Evolutionary conservation across 2,329 filamentous ascomycete species (phyloP), one percentile per base, ranked within the genome.

Genomic region (Aspergillus sp.): DNA sequence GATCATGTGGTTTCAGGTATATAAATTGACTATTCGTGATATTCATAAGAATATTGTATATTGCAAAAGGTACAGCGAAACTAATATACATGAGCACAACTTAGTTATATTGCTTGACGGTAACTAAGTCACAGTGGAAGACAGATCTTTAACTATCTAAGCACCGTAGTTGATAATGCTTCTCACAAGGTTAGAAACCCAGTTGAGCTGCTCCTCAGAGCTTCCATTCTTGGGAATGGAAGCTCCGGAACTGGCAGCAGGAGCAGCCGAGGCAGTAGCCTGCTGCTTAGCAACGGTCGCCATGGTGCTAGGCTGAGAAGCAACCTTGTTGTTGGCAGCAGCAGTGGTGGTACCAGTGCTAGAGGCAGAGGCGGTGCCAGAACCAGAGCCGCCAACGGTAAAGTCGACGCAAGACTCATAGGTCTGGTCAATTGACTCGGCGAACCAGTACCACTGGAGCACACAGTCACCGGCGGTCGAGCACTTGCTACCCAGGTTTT

Each of bases 361-460:
- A 9, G 46, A 42, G 4, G 27, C 37, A 10, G 52, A 56, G 46
- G 50, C 19, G 19, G 51, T 48, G 46, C 49, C n/a, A 12, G 53
- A 53, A 22, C 53, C 49, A 10, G 56, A 58, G 20, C 57, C 61
- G 25, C 54, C 52, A 20, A 62, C 42, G 30, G 60, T 64, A 46
- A 66, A 66, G 32, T 66, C 64, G 46, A 66, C 46, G 50, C 64
- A 66, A 17, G 62, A 64, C 57, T 66, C 61, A 27, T 66, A 66
- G 46, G 64, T 66, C 61, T 66, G 63, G 42, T 64, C 60, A 25
- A 65, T 62, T 4, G 60, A 63, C 53, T 61, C 44, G 23, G 62
- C 61, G 20, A 53, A 60, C 63, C 63, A 65, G 53, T 65, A 66
- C 63, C 63, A 66, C 55, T 66, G 63, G 30, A 66, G 50, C 23